Base-by-base conservation (phyloP, 257 asterid genomes). In the Avicennia marina region DNA sequence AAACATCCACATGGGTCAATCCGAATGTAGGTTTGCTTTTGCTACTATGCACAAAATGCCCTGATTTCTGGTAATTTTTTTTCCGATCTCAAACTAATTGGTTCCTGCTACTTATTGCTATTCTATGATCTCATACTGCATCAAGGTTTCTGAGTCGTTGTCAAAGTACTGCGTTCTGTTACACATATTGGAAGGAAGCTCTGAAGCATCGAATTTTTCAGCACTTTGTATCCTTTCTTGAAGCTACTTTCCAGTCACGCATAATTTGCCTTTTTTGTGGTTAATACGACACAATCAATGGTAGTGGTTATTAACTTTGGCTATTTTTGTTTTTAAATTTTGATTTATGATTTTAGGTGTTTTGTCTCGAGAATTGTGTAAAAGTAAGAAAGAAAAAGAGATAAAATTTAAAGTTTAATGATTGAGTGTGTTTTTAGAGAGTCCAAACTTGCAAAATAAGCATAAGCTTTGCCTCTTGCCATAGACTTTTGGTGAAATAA, bases 151-250 rank as follows among this genome's bases (percentile, higher is more conserved):
- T 38, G 95, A 81, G 69, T 48, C 85, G 26, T 53, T 85, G 56
- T 58, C 84, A 16, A 88, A 85, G 78, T 88, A 81, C 68, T 91
- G 96, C 73, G 73, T 91, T 74, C 80, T 91, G 85, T 63, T 91
- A 26, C 95, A 88, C 75, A 73, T 88, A 66, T 51, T 66, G 67
- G 95, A 80, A 76, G 96, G 89, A 60, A 85, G 90, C 72, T 40
- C 77, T 15, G 95, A 91, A 72, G 94, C 95, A 12, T 62, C 71
- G 20, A 74, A 83, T 58, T 91, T 91, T 71, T 78, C 97, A 4
- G 95, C 95, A 17, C 73, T 88, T 72, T 91, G 98, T 88, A 91
- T 85, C 93, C 94, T 83, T 57, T 45, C 4, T 17, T 75, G 66
- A 63, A 53, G 20, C 66, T 38, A 47, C 66, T 26, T 29, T 33